Conservation (phyloP, 1,284 basidiomycete genomes). For the Veloporphyrellus conicus region DNA sequence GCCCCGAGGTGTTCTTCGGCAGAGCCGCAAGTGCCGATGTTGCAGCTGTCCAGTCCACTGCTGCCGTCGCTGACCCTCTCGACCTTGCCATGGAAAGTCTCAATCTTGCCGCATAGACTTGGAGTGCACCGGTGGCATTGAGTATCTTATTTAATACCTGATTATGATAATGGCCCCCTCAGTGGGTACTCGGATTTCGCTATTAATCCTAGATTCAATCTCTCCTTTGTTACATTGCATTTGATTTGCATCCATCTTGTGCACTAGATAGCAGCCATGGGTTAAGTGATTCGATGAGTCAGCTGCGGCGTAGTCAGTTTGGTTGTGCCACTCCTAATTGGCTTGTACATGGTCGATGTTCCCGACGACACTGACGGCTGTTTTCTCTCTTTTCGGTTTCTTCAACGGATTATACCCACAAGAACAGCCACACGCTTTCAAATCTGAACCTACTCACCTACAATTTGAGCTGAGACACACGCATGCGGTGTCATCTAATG, state of each 20-base stretch:
- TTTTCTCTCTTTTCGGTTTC: slow-evolving; percentile 40
- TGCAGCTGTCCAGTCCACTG: slow-evolving; percentile 37
- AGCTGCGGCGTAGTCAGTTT: slow-evolving; percentile 20
- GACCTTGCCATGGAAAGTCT: slow-evolving; percentile 68
- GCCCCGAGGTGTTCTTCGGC: slow-evolving; percentile 86
- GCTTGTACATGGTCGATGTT: slow-evolving; percentile 39
- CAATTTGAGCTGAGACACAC: slow-evolving; percentile 64
- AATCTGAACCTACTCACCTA: slow-evolving; percentile 28
- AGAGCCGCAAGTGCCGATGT: slow-evolving; percentile 38
- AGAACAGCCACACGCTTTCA: slow-evolving; percentile 2
- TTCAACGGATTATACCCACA: slow-evolving; percentile 20
- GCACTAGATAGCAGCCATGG: background rate
- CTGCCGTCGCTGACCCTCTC: slow-evolving; percentile 54
- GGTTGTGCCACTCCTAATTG: background rate
- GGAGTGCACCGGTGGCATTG: background rate
- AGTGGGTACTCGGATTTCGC: background rate
- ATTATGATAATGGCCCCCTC: background rate
- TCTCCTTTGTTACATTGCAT: background rate
- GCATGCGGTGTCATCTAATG: slow-evolving; percentile 54
- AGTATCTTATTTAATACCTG: slow-evolving; percentile 10
- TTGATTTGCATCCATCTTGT: background rate
- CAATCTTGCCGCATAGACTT: slow-evolving; percentile 21
- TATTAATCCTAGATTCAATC: slow-evolving; percentile 5
- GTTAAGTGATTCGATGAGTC: slow-evolving; percentile 23
- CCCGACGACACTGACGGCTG: slow-evolving; percentile 40